phyloP scores from a whole-genome alignment of 306 rosid genomes.

The Begonia loranthoides region DNA sequence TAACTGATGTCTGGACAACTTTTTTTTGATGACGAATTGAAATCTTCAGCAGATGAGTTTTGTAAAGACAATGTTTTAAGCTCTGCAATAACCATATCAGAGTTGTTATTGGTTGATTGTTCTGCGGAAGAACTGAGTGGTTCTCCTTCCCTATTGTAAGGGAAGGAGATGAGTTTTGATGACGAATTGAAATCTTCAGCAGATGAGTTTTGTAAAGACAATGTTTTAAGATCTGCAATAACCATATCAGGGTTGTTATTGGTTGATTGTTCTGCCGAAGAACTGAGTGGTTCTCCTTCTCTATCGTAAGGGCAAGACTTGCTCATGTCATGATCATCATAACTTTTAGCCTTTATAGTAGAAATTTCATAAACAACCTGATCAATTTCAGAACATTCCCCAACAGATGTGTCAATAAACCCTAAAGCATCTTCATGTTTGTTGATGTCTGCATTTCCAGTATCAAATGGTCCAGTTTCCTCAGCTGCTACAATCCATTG shows the following conservation, averaged over 20 bases:
- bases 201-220: slow-evolving; percentile 13
- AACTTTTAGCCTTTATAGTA: slow-evolving; percentile 16
- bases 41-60: slow-evolving; percentile 11
- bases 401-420: slow-evolving; percentile 12
- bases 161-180: too few relatives aligned
- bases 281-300: slow-evolving; percentile 22
- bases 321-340: slow-evolving; percentile 10
- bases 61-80: slow-evolving; percentile 9
- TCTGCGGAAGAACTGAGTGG: slow-evolving; percentile 12
- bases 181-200: slow-evolving; percentile 10
- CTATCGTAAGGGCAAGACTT: slow-evolving; percentile 9
- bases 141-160: slow-evolving; percentile 19
- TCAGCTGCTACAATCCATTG: slow-evolving; percentile 5
- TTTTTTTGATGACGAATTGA: slow-evolving; percentile 17
- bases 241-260: slow-evolving; percentile 17
- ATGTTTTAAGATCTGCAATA: slow-evolving; percentile 22
- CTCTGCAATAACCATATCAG: slow-evolving; percentile 26
- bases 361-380: slow-evolving; percentile 13
- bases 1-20: slow-evolving; percentile 8
- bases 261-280: slow-evolving; percentile 15
- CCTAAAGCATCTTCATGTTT: slow-evolving; percentile 14
- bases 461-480: slow-evolving; percentile 16
- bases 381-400: slow-evolving; percentile 16
- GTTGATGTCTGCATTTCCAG: slow-evolving; percentile 15
- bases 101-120: slow-evolving; percentile 18